phyloP scores from a whole-genome alignment of 2,329 filamentous ascomycete genomes.

The Ophiostoma sp. region DNA sequence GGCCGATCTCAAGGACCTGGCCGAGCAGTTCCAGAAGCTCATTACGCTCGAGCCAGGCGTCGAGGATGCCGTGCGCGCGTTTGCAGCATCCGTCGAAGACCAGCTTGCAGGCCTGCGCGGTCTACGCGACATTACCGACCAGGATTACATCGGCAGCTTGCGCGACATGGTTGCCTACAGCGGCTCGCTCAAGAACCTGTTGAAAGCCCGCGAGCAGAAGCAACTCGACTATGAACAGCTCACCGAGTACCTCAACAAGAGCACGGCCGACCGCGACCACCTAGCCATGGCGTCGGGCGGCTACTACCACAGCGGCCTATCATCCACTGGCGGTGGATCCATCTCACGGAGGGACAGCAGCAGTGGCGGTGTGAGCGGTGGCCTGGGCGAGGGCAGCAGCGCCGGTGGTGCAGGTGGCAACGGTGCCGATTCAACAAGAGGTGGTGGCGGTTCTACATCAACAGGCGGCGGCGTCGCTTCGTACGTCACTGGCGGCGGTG shows the following conservation, averaged over 20 bases:
- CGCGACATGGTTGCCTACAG: slow-evolving; percentile 97
- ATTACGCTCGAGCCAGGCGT: slow-evolving; percentile 86
- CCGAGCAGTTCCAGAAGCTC: slow-evolving; percentile 92
- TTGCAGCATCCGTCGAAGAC: slow-evolving; percentile 82
- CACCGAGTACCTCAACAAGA: slow-evolving; percentile 92
- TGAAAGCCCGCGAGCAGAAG: slow-evolving; percentile 94
- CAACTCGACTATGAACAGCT: slow-evolving; percentile 96
- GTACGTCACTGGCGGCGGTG: slow-evolving; percentile 26
- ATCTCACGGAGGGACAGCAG: not conserved
- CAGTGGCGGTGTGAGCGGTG: slow-evolving; percentile 27
- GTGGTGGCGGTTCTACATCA: slow-evolving; percentile 31
- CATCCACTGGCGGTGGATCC: not conserved
- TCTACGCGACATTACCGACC: slow-evolving; percentile 90
- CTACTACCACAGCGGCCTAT: slow-evolving; percentile 44
- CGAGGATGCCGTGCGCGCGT: slow-evolving; percentile 77
- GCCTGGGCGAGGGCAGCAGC: slow-evolving; percentile 28
- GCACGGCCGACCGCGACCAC: slow-evolving; percentile 79
- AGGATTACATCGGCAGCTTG: slow-evolving; percentile 89
- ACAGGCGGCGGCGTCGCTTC: slow-evolving; percentile 37
- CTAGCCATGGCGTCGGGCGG: slow-evolving; percentile 57
- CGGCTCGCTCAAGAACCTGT: slow-evolving; percentile 77
- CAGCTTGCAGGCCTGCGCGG: slow-evolving; percentile 73
- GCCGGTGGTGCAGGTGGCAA: not conserved
- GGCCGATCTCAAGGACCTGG: slow-evolving; percentile 82
- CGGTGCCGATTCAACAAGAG: slow-evolving; percentile 2